Percentiles rank a stretch among this genome's conserved stretches.
Conservation (phyloP, 176 grass and related monocot species). For the Oryza nivara region DNA sequence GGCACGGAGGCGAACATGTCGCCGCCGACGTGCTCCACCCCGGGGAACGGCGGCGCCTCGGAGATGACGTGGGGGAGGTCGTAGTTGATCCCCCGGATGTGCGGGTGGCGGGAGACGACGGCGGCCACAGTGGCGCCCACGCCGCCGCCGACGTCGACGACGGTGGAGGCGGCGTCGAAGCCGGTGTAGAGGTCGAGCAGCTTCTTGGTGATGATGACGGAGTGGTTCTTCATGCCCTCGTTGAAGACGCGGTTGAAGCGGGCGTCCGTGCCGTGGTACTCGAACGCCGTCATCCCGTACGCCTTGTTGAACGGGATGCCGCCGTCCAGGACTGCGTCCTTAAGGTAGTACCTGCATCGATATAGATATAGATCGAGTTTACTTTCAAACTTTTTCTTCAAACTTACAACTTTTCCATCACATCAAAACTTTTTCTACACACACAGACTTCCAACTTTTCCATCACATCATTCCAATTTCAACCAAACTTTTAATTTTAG, state of each 20-base stretch:
- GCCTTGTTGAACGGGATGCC: conserved; percentile 99
- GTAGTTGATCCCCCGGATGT: conserved; percentile 73
- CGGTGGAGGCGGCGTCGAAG: conserved; percentile 60
- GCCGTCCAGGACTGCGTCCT: conserved; percentile 80
- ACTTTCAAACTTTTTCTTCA: no score
- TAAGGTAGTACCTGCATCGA: conserved; percentile 73
- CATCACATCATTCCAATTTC: no score
- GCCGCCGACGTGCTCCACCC: conserved; percentile 75
- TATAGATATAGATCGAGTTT: no score
- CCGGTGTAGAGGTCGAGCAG: conserved; percentile 77
- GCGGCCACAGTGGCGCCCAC: conserved; percentile 75
- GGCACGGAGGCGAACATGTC: conserved; percentile 86
- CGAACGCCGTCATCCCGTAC: conserved; percentile 88
- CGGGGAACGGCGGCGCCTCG: conserved; percentile 80
- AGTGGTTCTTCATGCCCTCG: conserved; percentile 96
- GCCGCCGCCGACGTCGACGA: conserved; percentile 94
- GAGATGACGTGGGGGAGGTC: conserved; percentile 98
- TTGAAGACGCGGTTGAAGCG: conserved; percentile 99
- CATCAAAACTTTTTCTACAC: no score
- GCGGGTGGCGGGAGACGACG: conserved; percentile 54
- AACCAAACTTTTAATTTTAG: no score
- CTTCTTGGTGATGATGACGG: conserved; percentile 85
- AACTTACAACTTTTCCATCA: no score
- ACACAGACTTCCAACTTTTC: no score
- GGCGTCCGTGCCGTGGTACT: conserved; percentile 83